A percentile compares a stretch with the other conserved stretches of the same genome.
Evolutionary conservation across 768 basidiomycete genomes (phyloP).

Genomic region (Calocera viscosa): DNA sequence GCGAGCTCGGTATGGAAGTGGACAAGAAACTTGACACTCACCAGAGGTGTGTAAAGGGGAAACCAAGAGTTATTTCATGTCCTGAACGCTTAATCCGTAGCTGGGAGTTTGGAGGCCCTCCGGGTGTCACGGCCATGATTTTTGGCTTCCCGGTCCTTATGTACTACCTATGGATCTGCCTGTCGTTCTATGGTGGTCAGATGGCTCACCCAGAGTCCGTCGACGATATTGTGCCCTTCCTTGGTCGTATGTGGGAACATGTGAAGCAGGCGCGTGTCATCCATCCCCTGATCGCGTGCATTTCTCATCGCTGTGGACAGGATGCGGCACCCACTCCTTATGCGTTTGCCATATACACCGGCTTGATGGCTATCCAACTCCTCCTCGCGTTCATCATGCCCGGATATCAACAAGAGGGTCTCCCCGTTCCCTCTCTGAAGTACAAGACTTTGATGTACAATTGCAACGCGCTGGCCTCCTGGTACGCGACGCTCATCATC

Average conservation of each 20-base stretch:
- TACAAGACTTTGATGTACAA: constrained; percentile 93
- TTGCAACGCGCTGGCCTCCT: constrained; percentile 81
- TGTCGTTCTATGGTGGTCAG: constrained; percentile 88
- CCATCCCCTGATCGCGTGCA: constrained; percentile 13
- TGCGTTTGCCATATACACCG: constrained; percentile 82
- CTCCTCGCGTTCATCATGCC: constrained; percentile 83
- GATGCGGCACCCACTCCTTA: constrained; percentile 83
- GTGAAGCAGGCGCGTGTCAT: constrained; percentile 49
- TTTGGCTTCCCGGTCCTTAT: constrained; percentile 84
- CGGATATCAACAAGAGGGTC: constrained; percentile 85
- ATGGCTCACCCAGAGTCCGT: constrained; percentile 55
- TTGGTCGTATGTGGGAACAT: constrained; percentile 74
- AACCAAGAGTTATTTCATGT: not conserved
- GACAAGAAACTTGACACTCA: constrained; percentile 68
- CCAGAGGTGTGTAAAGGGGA: constrained; percentile 33
- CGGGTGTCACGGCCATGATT: constrained; percentile 88
- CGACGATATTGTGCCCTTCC: constrained; percentile 64
- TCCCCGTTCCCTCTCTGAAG: constrained; percentile 86
- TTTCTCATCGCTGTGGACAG: constrained; percentile 31
- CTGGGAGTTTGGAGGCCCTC: constrained; percentile 93
- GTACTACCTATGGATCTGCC: constrained; percentile 98
- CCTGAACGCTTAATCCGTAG: constrained; percentile 29
- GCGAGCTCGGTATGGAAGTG: constrained; percentile 58
- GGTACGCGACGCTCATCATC: constrained; percentile 72
- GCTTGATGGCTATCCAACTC: constrained; percentile 79